These are phyloP conservation scores for Lophiostoma macrostomum DNA, from an alignment of 495 filamentous ascomycete species.

Conservation along the genomic window DNA sequence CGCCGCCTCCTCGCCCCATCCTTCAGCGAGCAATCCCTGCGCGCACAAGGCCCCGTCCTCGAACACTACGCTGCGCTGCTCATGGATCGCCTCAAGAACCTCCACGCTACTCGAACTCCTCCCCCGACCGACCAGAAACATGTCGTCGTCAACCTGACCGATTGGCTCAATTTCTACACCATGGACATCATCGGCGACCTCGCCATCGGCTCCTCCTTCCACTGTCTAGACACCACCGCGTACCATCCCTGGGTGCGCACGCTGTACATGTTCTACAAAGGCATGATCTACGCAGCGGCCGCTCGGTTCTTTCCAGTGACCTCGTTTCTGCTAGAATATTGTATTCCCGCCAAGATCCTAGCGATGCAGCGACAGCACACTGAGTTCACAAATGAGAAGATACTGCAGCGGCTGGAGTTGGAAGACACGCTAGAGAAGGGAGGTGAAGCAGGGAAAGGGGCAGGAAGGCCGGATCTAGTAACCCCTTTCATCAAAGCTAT, in stretches of 20 bases:
- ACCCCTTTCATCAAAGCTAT: slow-evolving; percentile 28
- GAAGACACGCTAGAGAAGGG: too few relatives aligned
- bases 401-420: slow-evolving; percentile 26
- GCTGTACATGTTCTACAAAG: slow-evolving; percentile 34
- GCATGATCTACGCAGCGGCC: slow-evolving; percentile 25
- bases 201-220: slow-evolving; percentile 38
- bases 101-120: slow-evolving; percentile 10
- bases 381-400: slow-evolving; percentile 27
- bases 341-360: slow-evolving; percentile 25
- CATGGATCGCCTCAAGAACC: slow-evolving; percentile 24
- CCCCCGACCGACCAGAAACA: background rate
- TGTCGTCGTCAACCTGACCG: slow-evolving; percentile 29
- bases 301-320: slow-evolving; percentile 11
- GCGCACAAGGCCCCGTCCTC: slow-evolving; percentile 31
- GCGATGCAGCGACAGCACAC: slow-evolving; percentile 25
- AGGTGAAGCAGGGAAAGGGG: too few relatives aligned
- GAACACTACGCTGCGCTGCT: slow-evolving; percentile 32
- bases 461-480: slow-evolving; percentile 31
- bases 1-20: slow-evolving; percentile 3
- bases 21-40: slow-evolving; percentile 9
- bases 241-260: slow-evolving; percentile 32
- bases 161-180: slow-evolving; percentile 37
- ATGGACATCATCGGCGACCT: slow-evolving; percentile 42
- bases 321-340: slow-evolving; percentile 15
- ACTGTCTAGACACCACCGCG: slow-evolving; percentile 21